These are phyloP conservation scores for Jamesozyma jinghongensis DNA, from an alignment of 805 yeast genomes.

Conservation along the genomic window DNA sequence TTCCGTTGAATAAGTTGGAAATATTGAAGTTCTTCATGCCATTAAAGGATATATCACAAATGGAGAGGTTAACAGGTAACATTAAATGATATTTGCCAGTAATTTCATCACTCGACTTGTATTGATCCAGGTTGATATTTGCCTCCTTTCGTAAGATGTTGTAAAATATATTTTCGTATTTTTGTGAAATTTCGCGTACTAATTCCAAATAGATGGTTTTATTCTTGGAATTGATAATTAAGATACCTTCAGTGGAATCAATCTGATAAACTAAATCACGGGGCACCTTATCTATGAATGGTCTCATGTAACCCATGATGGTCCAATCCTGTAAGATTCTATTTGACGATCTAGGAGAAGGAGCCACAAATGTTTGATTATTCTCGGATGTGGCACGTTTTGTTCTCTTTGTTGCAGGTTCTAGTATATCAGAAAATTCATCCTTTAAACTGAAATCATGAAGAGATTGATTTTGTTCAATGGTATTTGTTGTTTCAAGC, in stretches of 20 bases:
- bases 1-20: slow-evolving; percentile 1
- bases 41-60: slow-evolving; percentile 13
- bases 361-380: not conserved
- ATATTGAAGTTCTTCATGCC: slow-evolving; percentile 9
- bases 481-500: not conserved
- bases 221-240: slow-evolving; percentile 27
- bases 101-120: not conserved
- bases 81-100: not conserved
- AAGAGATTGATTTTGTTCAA: not conserved
- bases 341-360: too few relatives aligned
- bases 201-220: slow-evolving; percentile 18
- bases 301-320: slow-evolving; percentile 36
- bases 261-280: slow-evolving; percentile 39
- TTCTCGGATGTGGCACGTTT: not conserved
- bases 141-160: slow-evolving; percentile 4
- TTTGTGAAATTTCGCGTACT: slow-evolving; percentile 10
- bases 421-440: not conserved
- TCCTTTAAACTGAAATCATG: too few relatives aligned
- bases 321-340: slow-evolving; percentile 6
- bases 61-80: slow-evolving; percentile 18
- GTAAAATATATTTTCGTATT: slow-evolving; percentile 13
- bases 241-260: slow-evolving; percentile 24
- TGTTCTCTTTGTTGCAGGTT: not conserved
- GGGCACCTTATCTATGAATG: slow-evolving; percentile 33
- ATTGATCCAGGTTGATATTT: not conserved